A percentile compares a stretch with the other conserved stretches of the same genome.
These are phyloP conservation scores for Taiwanofungus camphoratus DNA, from an alignment of 1,284 basidiomycete genomes.

Conservation along the genomic window DNA sequence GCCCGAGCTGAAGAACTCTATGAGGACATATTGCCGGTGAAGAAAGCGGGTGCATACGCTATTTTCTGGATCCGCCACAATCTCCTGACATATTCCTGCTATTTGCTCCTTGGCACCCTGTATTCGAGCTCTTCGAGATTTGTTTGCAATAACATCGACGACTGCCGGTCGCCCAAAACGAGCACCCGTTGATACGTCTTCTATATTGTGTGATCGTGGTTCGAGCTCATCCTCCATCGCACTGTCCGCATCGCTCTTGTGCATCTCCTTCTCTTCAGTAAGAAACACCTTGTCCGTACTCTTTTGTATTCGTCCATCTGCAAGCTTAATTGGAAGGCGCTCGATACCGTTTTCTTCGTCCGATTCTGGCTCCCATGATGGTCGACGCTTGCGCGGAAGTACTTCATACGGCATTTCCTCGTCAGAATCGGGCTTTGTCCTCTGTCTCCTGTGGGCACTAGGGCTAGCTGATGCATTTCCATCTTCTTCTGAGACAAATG, in stretches of 20 bases:
- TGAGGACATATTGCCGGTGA: constrained; percentile 13
- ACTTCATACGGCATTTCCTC: constrained; percentile 70
- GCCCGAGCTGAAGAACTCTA: constrained; percentile 55
- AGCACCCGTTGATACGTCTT: constrained; percentile 72
- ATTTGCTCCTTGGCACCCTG: constrained; percentile 87
- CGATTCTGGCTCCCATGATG: constrained; percentile 39
- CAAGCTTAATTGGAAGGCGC: constrained; percentile 81
- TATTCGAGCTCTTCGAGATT: constrained; percentile 65
- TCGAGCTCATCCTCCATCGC: constrained; percentile 36
- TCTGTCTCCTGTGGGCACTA: constrained; percentile 14
- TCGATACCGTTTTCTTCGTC: constrained; percentile 49
- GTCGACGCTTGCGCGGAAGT: constrained; percentile 45
- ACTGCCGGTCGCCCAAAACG: constrained; percentile 81
- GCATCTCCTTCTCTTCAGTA: constrained; percentile 23
- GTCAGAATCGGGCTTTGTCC: constrained; percentile 43
- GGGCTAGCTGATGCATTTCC: constrained; percentile 15
- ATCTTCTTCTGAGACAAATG: constrained; percentile 1
- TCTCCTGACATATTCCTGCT: constrained; percentile 84
- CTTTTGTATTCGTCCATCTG: constrained; percentile 68
- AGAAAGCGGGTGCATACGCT: constrained; percentile 44
- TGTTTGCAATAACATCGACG: constrained; percentile 63
- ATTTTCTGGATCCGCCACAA: constrained; percentile 81
- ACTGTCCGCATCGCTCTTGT: constrained; percentile 37
- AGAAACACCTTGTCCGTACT: constrained; percentile 32
- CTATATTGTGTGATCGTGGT: constrained; percentile 28